Conservation (phyloP, 2,329 filamentous ascomycete genomes). For the Colletotrichum eremochloae region DNA sequence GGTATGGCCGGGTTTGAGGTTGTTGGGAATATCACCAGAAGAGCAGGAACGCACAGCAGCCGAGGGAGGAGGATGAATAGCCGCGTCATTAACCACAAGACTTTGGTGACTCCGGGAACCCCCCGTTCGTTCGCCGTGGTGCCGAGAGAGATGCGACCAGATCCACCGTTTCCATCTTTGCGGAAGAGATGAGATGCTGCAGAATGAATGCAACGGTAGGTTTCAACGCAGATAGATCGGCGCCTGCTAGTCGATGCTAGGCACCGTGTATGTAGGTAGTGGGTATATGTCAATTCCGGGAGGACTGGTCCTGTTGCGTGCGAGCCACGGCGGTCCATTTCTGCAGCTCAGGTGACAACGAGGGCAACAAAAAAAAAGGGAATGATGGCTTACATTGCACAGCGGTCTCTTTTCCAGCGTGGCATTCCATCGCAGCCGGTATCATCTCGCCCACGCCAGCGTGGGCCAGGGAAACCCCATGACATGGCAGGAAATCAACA, state of each 20-base stretch:
- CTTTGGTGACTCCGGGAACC: constrained; percentile 6
- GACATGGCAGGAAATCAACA: too few relatives aligned
- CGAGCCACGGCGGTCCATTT: neutral
- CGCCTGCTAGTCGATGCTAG: neutral
- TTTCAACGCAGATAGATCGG: constrained; percentile 18
- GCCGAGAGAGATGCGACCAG: neutral
- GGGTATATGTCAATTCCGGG: neutral
- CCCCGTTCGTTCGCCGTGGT: neutral
- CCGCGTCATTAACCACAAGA: constrained; percentile 27
- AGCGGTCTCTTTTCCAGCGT: neutral
- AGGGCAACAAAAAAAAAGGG: neutral
- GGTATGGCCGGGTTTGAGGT: constrained; percentile 15
- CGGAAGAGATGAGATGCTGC: constrained; percentile 26
- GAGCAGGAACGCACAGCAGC: neutral
- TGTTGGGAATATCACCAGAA: constrained; percentile 14
- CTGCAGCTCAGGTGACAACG: neutral
- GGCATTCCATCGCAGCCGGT: neutral
- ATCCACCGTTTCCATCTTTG: constrained; percentile 15
- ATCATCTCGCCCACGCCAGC: neutral
- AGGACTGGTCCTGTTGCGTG: neutral
- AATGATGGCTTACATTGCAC: neutral
- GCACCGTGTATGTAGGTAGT: neutral
- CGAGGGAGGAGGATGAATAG: constrained; percentile 11
- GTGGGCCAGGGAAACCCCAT: neutral
- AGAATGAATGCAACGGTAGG: constrained; percentile 27